A percentile compares a stretch with the other conserved stretches of the same genome.
Evolutionary conservation across 108 stramenopile species (phyloP).

Genomic region (Nitzschia sp.): DNA sequence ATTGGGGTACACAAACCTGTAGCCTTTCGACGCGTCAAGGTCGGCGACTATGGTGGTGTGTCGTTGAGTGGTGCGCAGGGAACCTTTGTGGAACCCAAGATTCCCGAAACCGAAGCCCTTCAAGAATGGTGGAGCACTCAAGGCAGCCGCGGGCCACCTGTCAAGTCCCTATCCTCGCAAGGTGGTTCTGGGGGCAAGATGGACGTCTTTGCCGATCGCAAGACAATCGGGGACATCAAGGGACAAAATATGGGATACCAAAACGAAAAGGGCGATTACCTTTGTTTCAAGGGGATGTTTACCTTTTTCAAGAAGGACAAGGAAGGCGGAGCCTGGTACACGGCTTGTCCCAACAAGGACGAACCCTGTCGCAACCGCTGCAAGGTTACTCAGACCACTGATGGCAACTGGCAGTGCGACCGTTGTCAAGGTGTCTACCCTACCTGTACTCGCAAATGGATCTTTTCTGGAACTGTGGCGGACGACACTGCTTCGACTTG

Average conservation of each 20-base stretch:
- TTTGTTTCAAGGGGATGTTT: constrained; percentile 86
- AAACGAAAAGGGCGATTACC: constrained; percentile 89
- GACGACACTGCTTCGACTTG: constrained; percentile 87
- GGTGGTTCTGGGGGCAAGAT: constrained; percentile 65
- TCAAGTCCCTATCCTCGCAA: constrained; percentile 61
- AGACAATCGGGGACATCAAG: constrained; percentile 78
- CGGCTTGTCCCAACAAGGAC: constrained; percentile 84
- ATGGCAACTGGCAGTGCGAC: constrained; percentile 83
- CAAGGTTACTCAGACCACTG: constrained; percentile 84
- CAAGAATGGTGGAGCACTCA: constrained; percentile 60
- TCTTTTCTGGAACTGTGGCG: constrained; percentile 77
- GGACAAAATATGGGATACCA: constrained; percentile 81
- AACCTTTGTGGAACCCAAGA: constrained; percentile 45
- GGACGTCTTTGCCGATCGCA: constrained; percentile 71
- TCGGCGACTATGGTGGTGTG: constrained; percentile 88
- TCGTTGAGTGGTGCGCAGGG: constrained; percentile 54
- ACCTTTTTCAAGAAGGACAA: constrained; percentile 93
- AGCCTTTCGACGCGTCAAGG: constrained; percentile 85
- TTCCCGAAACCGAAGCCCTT: constrained; percentile 61
- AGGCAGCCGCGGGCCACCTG: constrained; percentile 49
- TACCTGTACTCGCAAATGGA: constrained; percentile 85
- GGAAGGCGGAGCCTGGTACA: constrained; percentile 95
- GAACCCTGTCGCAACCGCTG: constrained; percentile 87
- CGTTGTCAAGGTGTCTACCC: constrained; percentile 75
- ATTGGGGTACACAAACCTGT: constrained; percentile 52